These are phyloP conservation scores for Dothidotthia symphoricarpi DNA, from an alignment of 2,329 filamentous ascomycete species.

Conservation along the genomic window DNA sequence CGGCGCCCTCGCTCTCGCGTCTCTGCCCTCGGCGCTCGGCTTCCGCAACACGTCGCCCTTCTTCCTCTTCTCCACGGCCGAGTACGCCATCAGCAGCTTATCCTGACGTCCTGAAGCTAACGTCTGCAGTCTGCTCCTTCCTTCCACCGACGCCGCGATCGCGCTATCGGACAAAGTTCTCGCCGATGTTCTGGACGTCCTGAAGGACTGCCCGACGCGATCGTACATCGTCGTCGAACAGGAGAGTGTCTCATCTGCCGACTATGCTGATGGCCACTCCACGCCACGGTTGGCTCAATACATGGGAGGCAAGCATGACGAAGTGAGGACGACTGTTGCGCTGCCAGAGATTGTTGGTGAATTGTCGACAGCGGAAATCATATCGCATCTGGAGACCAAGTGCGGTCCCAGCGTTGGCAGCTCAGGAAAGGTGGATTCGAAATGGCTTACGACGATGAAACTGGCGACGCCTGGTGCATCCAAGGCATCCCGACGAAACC, in stretches of 20 bases:
- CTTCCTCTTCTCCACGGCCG: constrained; percentile 78
- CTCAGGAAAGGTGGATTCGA: constrained; percentile 1
- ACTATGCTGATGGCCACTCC: constrained; percentile 58
- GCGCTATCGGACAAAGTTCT: constrained; percentile 47
- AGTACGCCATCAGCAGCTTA: constrained; percentile 56
- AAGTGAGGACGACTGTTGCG: constrained; percentile 53
- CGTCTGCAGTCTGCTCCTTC: constrained; percentile 29
- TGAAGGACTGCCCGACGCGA: constrained; percentile 68
- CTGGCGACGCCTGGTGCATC: constrained; percentile 17
- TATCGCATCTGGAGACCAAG: constrained; percentile 44
- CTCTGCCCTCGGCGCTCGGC: constrained; percentile 61
- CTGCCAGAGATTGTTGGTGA: constrained; percentile 55
- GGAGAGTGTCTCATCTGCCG: constrained; percentile 67
- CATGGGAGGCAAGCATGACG: constrained; percentile 51
- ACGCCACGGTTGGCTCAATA: constrained; percentile 57
- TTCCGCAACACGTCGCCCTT: constrained; percentile 89
- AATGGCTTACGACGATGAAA: constrained; percentile 8
- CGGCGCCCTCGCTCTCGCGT: constrained; percentile 51
- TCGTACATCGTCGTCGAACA: constrained; percentile 78
- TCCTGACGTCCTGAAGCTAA: constrained; percentile 22
- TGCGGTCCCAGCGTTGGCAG: constrained; percentile 46
- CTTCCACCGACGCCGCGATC: constrained; percentile 33
- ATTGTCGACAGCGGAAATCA: constrained; percentile 47
- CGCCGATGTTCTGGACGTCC: constrained; percentile 45
- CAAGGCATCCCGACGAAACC: constrained; percentile 12